Evolutionary conservation across 2,329 filamentous ascomycete genomes (phyloP).

Genomic region (Curvularia lunata): DNA sequence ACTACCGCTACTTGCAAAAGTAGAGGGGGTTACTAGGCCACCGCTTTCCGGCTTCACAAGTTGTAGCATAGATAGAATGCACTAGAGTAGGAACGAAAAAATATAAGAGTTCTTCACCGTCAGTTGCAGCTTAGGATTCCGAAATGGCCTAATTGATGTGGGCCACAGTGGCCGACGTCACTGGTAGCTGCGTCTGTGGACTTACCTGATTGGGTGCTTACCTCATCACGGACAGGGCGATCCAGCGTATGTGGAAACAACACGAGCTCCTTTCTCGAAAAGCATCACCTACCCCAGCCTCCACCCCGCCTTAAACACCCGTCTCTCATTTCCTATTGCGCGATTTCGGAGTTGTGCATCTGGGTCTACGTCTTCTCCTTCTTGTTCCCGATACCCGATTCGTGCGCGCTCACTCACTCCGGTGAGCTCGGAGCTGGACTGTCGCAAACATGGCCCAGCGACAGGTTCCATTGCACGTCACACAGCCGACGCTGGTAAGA

Average conservation of each 20-base stretch:
- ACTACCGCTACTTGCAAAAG: too few relatives aligned
- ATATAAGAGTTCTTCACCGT: background rate
- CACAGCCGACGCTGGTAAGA: slow-evolving; percentile 80
- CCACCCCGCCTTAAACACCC: slow-evolving; percentile 37
- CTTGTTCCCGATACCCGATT: slow-evolving; percentile 45
- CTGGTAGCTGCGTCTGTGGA: slow-evolving; percentile 9
- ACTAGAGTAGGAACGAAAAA: background rate
- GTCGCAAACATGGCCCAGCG: slow-evolving; percentile 68
- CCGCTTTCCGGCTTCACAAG: too few relatives aligned
- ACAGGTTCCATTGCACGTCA: slow-evolving; percentile 80
- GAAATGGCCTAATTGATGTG: background rate
- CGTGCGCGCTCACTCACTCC: slow-evolving; percentile 40
- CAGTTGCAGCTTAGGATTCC: background rate
- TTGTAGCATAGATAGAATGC: too few relatives aligned
- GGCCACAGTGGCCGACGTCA: slow-evolving; percentile 12
- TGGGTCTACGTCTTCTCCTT: slow-evolving; percentile 46
- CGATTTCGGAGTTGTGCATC: slow-evolving; percentile 48
- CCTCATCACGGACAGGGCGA: slow-evolving; percentile 20
- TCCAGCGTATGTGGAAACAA: slow-evolving; percentile 32
- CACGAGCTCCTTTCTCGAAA: slow-evolving; percentile 34
- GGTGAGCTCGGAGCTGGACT: slow-evolving; percentile 49
- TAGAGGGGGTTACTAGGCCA: too few relatives aligned
- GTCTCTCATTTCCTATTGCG: slow-evolving; percentile 48
- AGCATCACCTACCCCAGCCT: slow-evolving; percentile 38
- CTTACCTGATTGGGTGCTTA: slow-evolving; percentile 18